A percentile compares a stretch with the other conserved stretches of the same genome.
phyloP scores from a whole-genome alignment of 306 rosid species.

The Lotus japonicus region DNA sequence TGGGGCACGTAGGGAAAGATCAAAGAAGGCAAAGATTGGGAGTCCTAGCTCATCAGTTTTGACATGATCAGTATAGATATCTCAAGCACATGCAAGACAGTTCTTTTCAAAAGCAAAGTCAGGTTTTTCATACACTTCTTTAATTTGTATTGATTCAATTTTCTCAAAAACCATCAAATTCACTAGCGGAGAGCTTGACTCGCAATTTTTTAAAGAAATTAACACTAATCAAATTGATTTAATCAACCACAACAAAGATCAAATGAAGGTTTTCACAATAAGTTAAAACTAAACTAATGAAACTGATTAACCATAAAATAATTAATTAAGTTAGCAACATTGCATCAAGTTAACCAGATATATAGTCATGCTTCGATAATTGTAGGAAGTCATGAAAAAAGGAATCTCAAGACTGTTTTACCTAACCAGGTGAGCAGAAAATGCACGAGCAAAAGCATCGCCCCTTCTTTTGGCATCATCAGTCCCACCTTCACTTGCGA shows the following conservation, averaged over 20 bases:
- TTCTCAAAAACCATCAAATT: not conserved
- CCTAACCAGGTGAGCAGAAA: constrained; percentile 83
- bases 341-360: not conserved
- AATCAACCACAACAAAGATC: not conserved
- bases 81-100: constrained; percentile 2
- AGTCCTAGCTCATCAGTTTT: not conserved
- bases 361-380: not conserved
- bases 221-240: not conserved
- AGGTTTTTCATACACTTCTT: not conserved
- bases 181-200: not conserved
- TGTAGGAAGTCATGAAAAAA: not conserved
- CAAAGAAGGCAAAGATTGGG: not conserved
- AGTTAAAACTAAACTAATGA: not conserved
- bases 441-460: constrained; percentile 78
- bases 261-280: not conserved
- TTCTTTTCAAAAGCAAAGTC: not conserved
- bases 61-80: not conserved
- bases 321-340: not conserved
- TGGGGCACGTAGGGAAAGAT: not conserved
- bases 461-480: constrained; percentile 92
- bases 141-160: not conserved
- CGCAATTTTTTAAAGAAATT: not conserved
- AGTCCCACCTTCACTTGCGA: constrained; percentile 89
- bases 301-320: not conserved
- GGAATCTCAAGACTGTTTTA: constrained; percentile 10